Conservation (phyloP, 768 basidiomycete genomes). For the Sarcomyxa edulis region DNA sequence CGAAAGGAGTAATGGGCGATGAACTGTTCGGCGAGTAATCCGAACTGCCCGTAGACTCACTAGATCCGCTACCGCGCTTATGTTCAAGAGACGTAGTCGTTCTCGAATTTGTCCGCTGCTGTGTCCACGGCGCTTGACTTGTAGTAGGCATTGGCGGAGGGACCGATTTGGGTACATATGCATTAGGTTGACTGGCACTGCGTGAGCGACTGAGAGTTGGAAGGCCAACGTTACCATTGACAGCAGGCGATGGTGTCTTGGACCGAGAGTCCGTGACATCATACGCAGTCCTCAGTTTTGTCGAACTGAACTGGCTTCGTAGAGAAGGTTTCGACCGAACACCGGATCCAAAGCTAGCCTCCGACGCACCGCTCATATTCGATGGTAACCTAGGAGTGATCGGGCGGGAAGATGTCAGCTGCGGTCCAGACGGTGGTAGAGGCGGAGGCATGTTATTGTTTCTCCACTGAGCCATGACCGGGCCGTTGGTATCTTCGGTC, state of each 20-base stretch:
- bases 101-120: constrained; percentile 35
- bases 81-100: constrained; percentile 32
- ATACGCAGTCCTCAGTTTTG: constrained; percentile 48
- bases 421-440: constrained; percentile 17
- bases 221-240: constrained; percentile 16
- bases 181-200: constrained; percentile 75
- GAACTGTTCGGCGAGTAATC: constrained; percentile 82
- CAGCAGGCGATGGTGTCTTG: constrained; percentile 27
- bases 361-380: constrained; percentile 39
- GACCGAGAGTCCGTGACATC: constrained; percentile 34
- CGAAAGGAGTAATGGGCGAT: constrained; percentile 86
- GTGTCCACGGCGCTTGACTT: constrained; percentile 16
- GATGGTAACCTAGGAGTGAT: constrained; percentile 44
- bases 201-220: constrained; percentile 52
- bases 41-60: constrained; percentile 78
- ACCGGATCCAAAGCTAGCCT: constrained; percentile 33
- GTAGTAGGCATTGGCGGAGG: constrained; percentile 57
- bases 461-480: constrained; percentile 62
- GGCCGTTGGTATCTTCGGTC: constrained; percentile 64
- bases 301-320: constrained; percentile 69
- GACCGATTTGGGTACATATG: constrained; percentile 53
- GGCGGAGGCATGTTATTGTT: constrained; percentile 38
- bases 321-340: constrained; percentile 36
- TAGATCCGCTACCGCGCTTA: constrained; percentile 83
- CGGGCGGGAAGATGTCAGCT: constrained; percentile 29